Percentiles rank a stretch among this genome's conserved stretches.
These are phyloP conservation scores for Mortierella claussenii DNA, from an alignment of 192 early-diverging fungal species.

Conservation along the genomic window DNA sequence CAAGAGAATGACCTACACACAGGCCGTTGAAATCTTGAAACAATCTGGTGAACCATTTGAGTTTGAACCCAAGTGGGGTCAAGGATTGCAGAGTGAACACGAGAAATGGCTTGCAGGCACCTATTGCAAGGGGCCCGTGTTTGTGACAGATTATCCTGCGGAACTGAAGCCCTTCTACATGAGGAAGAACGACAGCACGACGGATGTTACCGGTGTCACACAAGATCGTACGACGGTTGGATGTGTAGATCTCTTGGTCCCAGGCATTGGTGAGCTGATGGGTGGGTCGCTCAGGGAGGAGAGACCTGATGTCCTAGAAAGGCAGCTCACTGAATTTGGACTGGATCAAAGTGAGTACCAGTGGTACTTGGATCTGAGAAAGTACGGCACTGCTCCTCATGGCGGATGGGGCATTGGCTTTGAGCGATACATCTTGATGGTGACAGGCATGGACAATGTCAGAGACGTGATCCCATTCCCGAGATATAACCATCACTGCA, in stretches of 20 bases:
- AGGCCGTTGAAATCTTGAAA: slow-evolving; percentile 79
- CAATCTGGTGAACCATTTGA: slow-evolving; percentile 62
- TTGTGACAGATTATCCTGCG: slow-evolving; percentile 90
- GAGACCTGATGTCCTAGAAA: slow-evolving; percentile 61
- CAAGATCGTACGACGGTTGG: slow-evolving; percentile 72
- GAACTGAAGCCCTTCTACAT: slow-evolving; percentile 91
- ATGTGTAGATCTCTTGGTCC: slow-evolving; percentile 86
- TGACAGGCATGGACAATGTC: slow-evolving; percentile 85
- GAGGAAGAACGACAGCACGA: slow-evolving; percentile 60
- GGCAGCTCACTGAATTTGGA: slow-evolving; percentile 62
- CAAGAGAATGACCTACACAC: slow-evolving; percentile 79
- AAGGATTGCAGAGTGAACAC: slow-evolving; percentile 83
- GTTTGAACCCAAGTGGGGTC: slow-evolving; percentile 79
- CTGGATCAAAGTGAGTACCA: slow-evolving; percentile 75
- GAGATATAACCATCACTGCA: slow-evolving; percentile 63
- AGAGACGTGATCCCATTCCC: slow-evolving; percentile 74
- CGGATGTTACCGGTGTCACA: not conserved
- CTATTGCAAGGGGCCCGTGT: slow-evolving; percentile 79
- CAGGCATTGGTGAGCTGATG: slow-evolving; percentile 84
- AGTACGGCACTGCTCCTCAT: slow-evolving; percentile 85
- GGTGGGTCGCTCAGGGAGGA: slow-evolving; percentile 90
- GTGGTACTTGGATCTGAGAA: slow-evolving; percentile 88
- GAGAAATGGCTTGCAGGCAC: slow-evolving; percentile 81
- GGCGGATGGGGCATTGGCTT: slow-evolving; percentile 94
- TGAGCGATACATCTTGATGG: slow-evolving; percentile 80